These are phyloP conservation scores for Nyctanthes arbortristis DNA, from an alignment of 257 asterid species.

Conservation along the genomic window DNA sequence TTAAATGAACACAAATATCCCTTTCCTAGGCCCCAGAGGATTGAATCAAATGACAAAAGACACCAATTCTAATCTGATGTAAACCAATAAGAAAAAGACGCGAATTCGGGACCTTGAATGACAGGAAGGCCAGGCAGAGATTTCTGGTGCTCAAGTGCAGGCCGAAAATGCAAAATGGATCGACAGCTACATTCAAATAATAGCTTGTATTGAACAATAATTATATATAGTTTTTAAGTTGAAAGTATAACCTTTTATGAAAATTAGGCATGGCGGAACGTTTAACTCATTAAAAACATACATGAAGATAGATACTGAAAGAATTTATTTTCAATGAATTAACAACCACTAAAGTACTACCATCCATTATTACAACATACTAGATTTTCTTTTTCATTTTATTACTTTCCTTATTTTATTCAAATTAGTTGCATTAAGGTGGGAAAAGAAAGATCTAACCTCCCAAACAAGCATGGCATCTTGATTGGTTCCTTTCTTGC, in stretches of 20 bases:
- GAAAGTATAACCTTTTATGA: background rate
- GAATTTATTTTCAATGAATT: too few species aligned
- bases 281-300: background rate
- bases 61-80: background rate
- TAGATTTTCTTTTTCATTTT: too few species aligned
- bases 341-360: conserved; percentile 8
- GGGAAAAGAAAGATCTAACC: conserved; percentile 47
- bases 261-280: background rate
- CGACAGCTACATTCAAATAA: background rate
- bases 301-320: too few species aligned
- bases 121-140: background rate
- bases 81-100: background rate
- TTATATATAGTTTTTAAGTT: background rate
- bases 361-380: background rate
- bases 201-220: background rate
- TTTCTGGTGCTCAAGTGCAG: background rate
- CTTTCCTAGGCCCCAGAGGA: background rate
- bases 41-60: background rate
- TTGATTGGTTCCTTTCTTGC: conserved; percentile 93
- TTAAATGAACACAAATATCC: background rate
- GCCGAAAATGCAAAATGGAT: background rate
- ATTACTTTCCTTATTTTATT: background rate
- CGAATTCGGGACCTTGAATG: background rate
- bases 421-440: background rate
- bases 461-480: conserved; percentile 99